Conservation (phyloP, 2,329 filamentous ascomycete genomes). For the Huntiella bhutanensis region DNA sequence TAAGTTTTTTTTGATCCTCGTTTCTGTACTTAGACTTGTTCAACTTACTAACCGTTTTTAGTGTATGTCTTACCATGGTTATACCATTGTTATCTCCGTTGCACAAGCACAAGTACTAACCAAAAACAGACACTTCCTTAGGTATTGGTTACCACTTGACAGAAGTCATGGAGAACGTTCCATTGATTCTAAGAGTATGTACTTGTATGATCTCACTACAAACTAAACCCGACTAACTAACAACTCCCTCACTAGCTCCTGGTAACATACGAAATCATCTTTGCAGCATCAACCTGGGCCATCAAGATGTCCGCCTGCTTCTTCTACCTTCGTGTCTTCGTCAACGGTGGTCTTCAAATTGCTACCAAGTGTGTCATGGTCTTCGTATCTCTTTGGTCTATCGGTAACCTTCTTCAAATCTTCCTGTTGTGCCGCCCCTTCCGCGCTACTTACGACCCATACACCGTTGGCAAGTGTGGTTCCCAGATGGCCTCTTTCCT, state of each 20-base stretch:
- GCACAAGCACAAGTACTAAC: not conserved
- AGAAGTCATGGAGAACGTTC: slow-evolving; percentile 14
- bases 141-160: slow-evolving; percentile 15
- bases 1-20: slow-evolving; percentile 12
- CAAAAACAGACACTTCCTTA: slow-evolving; percentile 13
- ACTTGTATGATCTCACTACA: not conserved
- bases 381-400: slow-evolving; percentile 17
- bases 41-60: not conserved
- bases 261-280: slow-evolving; percentile 20
- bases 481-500: slow-evolving; percentile 21
- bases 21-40: not conserved
- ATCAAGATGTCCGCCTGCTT: slow-evolving; percentile 23
- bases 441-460: slow-evolving; percentile 14
- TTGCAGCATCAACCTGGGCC: slow-evolving; percentile 17
- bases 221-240: not conserved
- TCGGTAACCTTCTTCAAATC: slow-evolving; percentile 14
- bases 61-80: slow-evolving; percentile 6
- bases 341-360: slow-evolving; percentile 16
- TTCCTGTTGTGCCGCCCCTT: slow-evolving; percentile 16
- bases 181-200: slow-evolving; percentile 13
- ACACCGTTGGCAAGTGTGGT: slow-evolving; percentile 18
- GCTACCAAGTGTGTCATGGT: slow-evolving; percentile 17
- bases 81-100: not conserved
- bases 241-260: slow-evolving; percentile 14
- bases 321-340: slow-evolving; percentile 26